A percentile compares a stretch with the other conserved stretches of the same genome.
phyloP scores from a whole-genome alignment of 768 basidiomycete species.

The Trametes elegans region DNA sequence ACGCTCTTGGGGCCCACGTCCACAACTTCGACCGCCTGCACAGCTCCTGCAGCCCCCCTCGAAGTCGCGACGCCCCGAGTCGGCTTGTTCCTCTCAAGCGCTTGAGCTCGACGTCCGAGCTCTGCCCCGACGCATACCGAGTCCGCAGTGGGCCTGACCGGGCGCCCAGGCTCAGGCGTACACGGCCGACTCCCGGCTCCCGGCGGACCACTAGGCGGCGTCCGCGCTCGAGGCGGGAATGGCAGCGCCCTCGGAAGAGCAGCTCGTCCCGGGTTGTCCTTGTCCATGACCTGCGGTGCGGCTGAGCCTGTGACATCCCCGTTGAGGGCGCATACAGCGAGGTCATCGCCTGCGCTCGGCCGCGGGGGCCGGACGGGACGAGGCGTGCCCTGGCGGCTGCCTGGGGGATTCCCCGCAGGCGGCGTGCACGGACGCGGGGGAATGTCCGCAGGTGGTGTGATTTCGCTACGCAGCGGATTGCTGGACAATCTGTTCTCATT shows the following conservation, averaged over 20 bases:
- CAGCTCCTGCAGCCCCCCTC: too few species aligned
- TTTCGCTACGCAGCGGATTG: neutral
- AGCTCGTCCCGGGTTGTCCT: neutral
- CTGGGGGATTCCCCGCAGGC: neutral
- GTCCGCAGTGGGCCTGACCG: neutral
- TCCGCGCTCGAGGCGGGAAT: neutral
- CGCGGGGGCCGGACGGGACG: neutral
- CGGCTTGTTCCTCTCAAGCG: too few species aligned
- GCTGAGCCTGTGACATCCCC: neutral
- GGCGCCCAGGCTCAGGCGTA: neutral
- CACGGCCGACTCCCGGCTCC: neutral
- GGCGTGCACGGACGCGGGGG: neutral
- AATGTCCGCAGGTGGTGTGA: neutral
- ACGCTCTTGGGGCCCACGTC: too few species aligned
- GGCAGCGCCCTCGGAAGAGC: neutral
- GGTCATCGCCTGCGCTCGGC: neutral
- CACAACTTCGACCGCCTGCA: too few species aligned
- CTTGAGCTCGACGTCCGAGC: too few species aligned
- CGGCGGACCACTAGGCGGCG: neutral
- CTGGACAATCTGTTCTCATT: neutral
- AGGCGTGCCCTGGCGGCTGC: neutral
- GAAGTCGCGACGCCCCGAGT: too few species aligned
- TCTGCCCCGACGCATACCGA: too few species aligned
- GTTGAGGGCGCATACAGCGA: neutral
- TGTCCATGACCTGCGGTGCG: neutral